Conservation (phyloP, 2,329 filamentous ascomycete genomes). For the Talaromyces sp. region DNA sequence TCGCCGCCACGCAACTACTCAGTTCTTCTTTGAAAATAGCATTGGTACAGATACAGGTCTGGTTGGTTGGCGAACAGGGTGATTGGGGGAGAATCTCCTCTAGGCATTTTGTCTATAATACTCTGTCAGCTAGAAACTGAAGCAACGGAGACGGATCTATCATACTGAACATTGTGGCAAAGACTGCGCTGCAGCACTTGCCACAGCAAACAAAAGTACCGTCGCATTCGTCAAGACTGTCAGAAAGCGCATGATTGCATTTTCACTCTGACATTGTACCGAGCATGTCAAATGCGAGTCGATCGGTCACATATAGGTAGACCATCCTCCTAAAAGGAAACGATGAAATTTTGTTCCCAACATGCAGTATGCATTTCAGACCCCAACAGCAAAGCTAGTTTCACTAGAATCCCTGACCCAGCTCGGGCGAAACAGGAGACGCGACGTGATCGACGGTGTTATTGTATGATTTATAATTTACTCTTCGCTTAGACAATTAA, state of each 20-base stretch:
- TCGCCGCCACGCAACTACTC: constrained; percentile 5
- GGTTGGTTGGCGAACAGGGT: background rate
- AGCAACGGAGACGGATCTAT: background rate
- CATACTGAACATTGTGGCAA: background rate
- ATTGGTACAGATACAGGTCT: constrained; percentile 10
- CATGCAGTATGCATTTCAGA: background rate
- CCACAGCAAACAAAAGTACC: background rate
- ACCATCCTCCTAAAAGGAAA: background rate
- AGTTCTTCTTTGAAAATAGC: background rate
- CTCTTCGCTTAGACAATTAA: background rate
- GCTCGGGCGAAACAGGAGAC: background rate
- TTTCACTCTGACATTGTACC: background rate
- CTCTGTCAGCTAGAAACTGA: background rate
- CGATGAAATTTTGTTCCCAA: background rate
- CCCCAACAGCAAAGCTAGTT: background rate
- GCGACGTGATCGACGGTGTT: background rate
- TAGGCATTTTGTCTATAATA: background rate
- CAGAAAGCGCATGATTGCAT: background rate
- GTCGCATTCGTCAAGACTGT: background rate
- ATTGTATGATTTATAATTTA: background rate
- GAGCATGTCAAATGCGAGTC: background rate
- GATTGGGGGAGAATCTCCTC: constrained; percentile 1
- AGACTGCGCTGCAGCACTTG: background rate
- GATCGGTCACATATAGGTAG: background rate
- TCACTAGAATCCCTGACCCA: background rate